Conservation (phyloP, 257 asterid genomes). For the Avicennia marina region DNA sequence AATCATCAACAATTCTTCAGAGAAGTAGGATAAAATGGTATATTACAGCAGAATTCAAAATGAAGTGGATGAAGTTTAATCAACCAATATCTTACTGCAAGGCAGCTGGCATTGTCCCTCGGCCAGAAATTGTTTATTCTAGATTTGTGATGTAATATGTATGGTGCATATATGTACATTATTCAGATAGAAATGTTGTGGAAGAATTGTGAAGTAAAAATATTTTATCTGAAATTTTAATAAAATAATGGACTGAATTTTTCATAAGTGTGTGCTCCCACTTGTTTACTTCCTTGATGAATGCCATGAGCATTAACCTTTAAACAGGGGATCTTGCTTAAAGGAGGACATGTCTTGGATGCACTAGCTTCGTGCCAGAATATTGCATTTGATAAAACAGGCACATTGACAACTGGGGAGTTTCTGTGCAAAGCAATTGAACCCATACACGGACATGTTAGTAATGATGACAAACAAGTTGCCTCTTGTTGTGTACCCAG, state of each 20-base stretch:
- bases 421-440: slow-evolving; percentile 98
- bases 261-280: too few species aligned
- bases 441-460: slow-evolving; percentile 88
- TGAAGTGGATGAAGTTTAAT: too few species aligned
- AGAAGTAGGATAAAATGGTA: slow-evolving; percentile 11
- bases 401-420: slow-evolving; percentile 96
- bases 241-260: too few species aligned
- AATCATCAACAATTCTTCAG: neutral
- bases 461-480: slow-evolving; percentile 28
- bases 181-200: too few species aligned
- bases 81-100: too few species aligned
- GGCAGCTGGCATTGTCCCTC: too few species aligned
- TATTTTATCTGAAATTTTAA: too few species aligned
- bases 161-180: too few species aligned
- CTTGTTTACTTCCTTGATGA: neutral
- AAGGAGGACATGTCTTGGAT: slow-evolving; percentile 94
- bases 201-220: too few species aligned
- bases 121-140: too few species aligned
- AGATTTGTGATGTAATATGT: too few species aligned
- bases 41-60: too few species aligned
- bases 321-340: slow-evolving; percentile 87
- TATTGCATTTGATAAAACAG: slow-evolving; percentile 98
- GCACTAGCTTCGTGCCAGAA: slow-evolving; percentile 92
- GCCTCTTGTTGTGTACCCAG: slow-evolving; percentile 81
- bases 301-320: slow-evolving; percentile 16